These are phyloP conservation scores for Danielia reshetovae DNA, from an alignment of 805 yeast genomes.

Conservation along the genomic window DNA sequence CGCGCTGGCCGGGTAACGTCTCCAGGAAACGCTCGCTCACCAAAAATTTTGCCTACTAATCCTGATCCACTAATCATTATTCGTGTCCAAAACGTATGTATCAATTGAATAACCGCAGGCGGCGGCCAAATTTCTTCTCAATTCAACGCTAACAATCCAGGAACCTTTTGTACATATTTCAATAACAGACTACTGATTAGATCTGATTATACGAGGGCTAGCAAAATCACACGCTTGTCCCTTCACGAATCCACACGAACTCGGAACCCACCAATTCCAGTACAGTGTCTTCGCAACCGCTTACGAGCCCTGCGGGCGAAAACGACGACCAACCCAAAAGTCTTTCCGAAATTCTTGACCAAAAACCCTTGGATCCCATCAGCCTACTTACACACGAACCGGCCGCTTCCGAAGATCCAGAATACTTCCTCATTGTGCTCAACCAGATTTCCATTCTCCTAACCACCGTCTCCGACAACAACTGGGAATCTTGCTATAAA, in stretches of 20 bases:
- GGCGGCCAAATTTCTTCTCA: neutral
- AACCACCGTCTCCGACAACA: constrained; percentile 38
- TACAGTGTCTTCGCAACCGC: constrained; percentile 32
- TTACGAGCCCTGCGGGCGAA: constrained; percentile 40
- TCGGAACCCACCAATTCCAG: neutral
- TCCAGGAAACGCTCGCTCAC: constrained; percentile 2
- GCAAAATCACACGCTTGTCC: constrained; percentile 3
- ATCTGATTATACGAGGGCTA: too few relatives aligned
- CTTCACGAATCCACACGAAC: constrained; percentile 5
- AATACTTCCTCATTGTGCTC: constrained; percentile 36
- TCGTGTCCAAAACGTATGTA: neutral
- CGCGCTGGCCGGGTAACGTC: constrained; percentile 4
- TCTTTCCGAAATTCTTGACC: constrained; percentile 5
- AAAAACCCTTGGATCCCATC: constrained; percentile 8
- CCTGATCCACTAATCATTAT: neutral
- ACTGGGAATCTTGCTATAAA: constrained; percentile 33
- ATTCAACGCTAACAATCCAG: neutral
- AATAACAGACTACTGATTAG: constrained; percentile 38
- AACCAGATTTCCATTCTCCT: constrained; percentile 54
- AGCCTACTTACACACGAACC: neutral
- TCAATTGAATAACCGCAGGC: neutral
- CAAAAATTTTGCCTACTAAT: constrained; percentile 1
- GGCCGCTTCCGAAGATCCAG: constrained; percentile 15
- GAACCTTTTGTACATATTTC: neutral
- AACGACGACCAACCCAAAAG: constrained; percentile 11